Base-by-base conservation (phyloP, 1,284 basidiomycete species). In the Moesziomyces sp. region DNA sequence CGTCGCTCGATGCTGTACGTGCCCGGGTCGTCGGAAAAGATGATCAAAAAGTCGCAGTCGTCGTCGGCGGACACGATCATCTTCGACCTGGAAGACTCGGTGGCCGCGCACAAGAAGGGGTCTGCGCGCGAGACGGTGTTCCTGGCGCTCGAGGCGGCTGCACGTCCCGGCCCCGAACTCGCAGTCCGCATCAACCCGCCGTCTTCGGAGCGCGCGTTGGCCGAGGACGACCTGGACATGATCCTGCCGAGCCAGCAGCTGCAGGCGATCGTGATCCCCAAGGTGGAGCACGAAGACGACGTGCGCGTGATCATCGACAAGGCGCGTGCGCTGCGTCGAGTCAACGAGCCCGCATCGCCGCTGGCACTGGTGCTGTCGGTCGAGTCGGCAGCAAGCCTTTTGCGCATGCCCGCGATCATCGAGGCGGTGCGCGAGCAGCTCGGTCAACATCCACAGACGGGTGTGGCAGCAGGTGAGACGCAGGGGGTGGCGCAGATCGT, bases 151-250 rank as follows among this genome's bases (percentile, higher is more conserved):
- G 66, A 76, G 43, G 79, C 76, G 18, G 75, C 74, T 26, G 43
- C 46, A 0, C 52, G 66, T 3, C 60, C 62, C 0, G 60, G 57
- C 0, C 74, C 81, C 0, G 80, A 83, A 46, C 62, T 81, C 2
- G 74, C 78, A 1, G 82, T 83, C 7, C 77, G 82, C 28, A 83
- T 83, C 69, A 83, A 83, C 46, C 76, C 82, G 9, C 81, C 81
- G 11, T 80, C 76, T 6, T 63, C 52, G 0, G 46, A 72, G 19
- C 49, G 40, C 3, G 19, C 47, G 0, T 49, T 82, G 11, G 72
- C 82, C 0, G 57, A 50, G 21, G 75, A 77, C 28, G 82, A 83
- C 57, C 62, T 83, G 30, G 81, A 83, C 44, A 67, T 79, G 42
- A 49, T 83, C 16, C 56, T 83, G 19, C 81, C 76, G 3, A 58